Evolutionary conservation across 2,329 filamentous ascomycete genomes (phyloP).

Genomic region (Neonectria hederae): DNA sequence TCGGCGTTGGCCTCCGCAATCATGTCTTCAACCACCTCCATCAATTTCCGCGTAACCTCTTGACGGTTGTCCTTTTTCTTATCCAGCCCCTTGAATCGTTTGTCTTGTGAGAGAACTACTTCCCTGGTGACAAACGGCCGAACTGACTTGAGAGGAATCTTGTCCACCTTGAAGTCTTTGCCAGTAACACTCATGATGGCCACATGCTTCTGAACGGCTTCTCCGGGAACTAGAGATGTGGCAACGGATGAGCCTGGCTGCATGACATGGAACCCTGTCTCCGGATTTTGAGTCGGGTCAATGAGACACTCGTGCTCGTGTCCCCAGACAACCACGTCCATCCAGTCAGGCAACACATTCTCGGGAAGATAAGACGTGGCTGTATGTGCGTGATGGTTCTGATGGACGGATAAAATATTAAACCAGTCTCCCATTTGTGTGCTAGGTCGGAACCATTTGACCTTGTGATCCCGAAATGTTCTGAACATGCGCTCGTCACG

Average conservation of each 20-base stretch:
- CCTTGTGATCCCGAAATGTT: conserved; percentile 91
- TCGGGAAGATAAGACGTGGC: conserved; percentile 95
- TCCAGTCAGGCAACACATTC: conserved; percentile 88
- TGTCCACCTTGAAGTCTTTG: conserved; percentile 80
- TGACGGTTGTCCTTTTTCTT: conserved; percentile 85
- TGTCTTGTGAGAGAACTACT: conserved; percentile 78
- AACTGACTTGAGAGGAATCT: conserved; percentile 86
- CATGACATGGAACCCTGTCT: conserved; percentile 94
- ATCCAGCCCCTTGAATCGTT: conserved; percentile 79
- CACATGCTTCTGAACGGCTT: conserved; percentile 91
- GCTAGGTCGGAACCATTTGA: conserved; percentile 89
- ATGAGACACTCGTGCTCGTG: conserved; percentile 98
- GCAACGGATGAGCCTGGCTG: conserved; percentile 97
- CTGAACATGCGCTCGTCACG: conserved; percentile 94
- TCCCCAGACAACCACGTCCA: conserved; percentile 94
- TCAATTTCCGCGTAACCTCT: conserved; percentile 80
- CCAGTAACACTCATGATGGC: conserved; percentile 86
- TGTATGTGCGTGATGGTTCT: conserved; percentile 93
- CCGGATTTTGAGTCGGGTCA: conserved; percentile 81
- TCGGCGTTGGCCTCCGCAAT: conserved; percentile 84
- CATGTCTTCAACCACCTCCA: conserved; percentile 82
- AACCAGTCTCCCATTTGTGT: conserved; percentile 90
- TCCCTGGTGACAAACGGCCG: conserved; percentile 91
- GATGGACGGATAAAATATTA: conserved; percentile 93
- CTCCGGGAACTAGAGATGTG: conserved; percentile 88